Percentiles rank a stretch among this genome's conserved stretches.
phyloP scores from a whole-genome alignment of 192 early-diverging fungal genomes.

The Umbelopsis vinacea region DNA sequence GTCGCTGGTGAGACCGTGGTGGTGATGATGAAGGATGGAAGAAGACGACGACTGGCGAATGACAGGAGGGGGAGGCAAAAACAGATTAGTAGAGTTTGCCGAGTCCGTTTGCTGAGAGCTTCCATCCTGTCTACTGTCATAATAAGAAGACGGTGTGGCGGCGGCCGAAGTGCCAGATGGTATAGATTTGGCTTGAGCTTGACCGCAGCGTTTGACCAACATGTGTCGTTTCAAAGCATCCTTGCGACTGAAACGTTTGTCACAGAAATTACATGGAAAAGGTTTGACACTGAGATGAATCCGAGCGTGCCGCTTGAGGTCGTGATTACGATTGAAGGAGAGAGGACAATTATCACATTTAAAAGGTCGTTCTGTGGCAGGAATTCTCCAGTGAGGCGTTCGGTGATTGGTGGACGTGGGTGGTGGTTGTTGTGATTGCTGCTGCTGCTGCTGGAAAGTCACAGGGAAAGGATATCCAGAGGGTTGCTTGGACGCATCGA shows the following conservation, averaged over 20 bases:
- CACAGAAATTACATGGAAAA: conserved; percentile 71
- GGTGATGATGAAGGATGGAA: neutral
- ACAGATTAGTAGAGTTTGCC: neutral
- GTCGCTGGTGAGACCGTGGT: neutral
- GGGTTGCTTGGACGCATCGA: conserved; percentile 10
- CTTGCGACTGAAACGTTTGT: conserved; percentile 73
- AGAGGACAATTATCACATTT: conserved; percentile 21
- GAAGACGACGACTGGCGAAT: neutral
- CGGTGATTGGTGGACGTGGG: neutral
- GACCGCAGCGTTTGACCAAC: conserved; percentile 10
- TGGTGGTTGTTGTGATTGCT: neutral
- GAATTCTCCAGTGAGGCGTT: conserved; percentile 23
- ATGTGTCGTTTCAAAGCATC: conserved; percentile 72
- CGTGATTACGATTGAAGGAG: conserved; percentile 71
- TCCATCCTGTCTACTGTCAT: neutral
- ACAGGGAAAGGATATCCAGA: conserved; percentile 13
- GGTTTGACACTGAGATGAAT: conserved; percentile 78
- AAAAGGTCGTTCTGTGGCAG: conserved; percentile 27
- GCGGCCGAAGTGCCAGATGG: neutral
- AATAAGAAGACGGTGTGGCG: neutral
- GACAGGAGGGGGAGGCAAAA: conserved; percentile 1
- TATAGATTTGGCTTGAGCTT: conserved; percentile 13
- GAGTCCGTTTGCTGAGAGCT: neutral
- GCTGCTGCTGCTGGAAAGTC: conserved; percentile 12
- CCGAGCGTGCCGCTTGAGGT: conserved; percentile 75